Evolutionary conservation across 805 yeast genomes (phyloP).

Genomic region (Vanderwaltozyma polyspora): DNA sequence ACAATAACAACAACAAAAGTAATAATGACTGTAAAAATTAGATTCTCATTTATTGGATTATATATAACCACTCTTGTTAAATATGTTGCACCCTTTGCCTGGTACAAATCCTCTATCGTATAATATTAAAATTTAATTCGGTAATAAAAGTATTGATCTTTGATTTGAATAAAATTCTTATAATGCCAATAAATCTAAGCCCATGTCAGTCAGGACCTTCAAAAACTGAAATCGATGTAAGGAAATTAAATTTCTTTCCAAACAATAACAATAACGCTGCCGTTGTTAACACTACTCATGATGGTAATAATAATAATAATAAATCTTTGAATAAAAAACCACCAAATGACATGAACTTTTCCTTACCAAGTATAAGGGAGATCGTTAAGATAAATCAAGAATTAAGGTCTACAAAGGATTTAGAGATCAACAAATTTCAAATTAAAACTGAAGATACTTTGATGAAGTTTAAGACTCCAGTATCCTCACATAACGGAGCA

Average conservation of each 20-base stretch:
- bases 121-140: too few relatives aligned
- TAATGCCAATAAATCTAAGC: background rate
- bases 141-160: too few relatives aligned
- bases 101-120: too few relatives aligned
- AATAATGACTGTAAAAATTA: too few relatives aligned
- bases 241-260: background rate
- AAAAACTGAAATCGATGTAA: background rate
- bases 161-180: too few relatives aligned
- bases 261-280: background rate
- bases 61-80: too few relatives aligned
- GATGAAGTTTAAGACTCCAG: slow-evolving; percentile 21
- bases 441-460: slow-evolving; percentile 21
- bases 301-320: background rate
- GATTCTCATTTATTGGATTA: too few relatives aligned
- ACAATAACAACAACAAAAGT: too few relatives aligned
- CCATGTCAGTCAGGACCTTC: background rate
- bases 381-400: slow-evolving; percentile 20
- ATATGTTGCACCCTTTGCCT: too few relatives aligned
- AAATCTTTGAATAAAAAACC: too few relatives aligned
- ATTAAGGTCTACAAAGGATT: slow-evolving; percentile 3
- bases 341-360: too few relatives aligned
- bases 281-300: background rate
- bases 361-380: slow-evolving; percentile 17
- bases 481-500: slow-evolving; percentile 17
- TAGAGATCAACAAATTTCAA: slow-evolving; percentile 8